Base-by-base conservation (phyloP, 768 basidiomycete species). In the Hemileccinum rubropunctum region DNA sequence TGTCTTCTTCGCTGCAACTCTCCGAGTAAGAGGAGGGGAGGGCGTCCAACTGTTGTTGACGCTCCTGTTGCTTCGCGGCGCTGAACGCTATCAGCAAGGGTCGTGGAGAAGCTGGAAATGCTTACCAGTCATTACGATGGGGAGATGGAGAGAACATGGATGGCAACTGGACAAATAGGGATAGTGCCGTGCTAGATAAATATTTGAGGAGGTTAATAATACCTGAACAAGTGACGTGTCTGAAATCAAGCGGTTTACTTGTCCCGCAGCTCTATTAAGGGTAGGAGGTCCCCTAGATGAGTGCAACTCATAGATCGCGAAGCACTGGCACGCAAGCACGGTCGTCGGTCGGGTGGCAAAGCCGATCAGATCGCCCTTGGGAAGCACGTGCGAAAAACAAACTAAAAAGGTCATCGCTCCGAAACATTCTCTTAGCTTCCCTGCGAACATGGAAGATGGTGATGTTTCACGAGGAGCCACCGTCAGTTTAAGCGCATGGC, bases 1-100 rank as follows among this genome's bases (percentile, higher is more conserved):
- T 50, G 53, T 78, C 71, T 21, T 65, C 50, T 40, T 73, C 71
- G 4, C 69, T 67, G 44, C 65, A 66, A 9, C 52, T 49, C 28
- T 63, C 54, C 15, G 53, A 57, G 51, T 69, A 74, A 9, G 59
- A 48, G 0, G 53, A 3, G 4, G 72, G 67, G 42, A 70, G 65
- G 27, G 53, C 51, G 11, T 62, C 59, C 12, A 74, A 56, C 44
- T 64, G 59, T 18, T 52, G 44, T 26, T 55, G 64, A 3, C 68
- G 63, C 42, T 70, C 64, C 20, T 59, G 61, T 26, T 67, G 72
- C 52, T 75, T 76, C 18, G 60, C 55, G 36, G 55, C 53, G 36
- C 74, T 74, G 48, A 6, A 44, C 1, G 8, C 7, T 17, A 43
- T 48, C 18, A 54, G 45, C 20, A 34, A 17, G 6, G 7, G 51